Conservation (phyloP, 2,329 filamentous ascomycete species). For the Cladosporium colombiae region DNA sequence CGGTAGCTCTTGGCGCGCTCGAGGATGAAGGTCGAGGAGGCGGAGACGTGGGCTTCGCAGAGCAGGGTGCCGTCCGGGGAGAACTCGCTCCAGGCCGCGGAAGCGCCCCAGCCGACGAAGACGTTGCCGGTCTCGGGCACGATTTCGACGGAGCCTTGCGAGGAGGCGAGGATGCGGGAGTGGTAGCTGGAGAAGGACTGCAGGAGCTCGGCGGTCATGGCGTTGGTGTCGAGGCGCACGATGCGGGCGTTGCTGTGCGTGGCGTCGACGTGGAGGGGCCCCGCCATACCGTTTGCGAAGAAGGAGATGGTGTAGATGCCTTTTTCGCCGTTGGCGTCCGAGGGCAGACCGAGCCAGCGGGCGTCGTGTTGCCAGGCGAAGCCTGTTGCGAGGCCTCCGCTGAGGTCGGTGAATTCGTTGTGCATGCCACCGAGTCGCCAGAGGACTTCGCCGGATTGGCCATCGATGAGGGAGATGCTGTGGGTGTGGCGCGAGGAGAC, state of each 20-base stretch:
- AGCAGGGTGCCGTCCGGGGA: slow-evolving; percentile 42
- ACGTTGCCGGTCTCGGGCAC: slow-evolving; percentile 43
- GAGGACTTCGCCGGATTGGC: slow-evolving; percentile 46
- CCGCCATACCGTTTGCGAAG: slow-evolving; percentile 55
- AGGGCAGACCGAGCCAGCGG: slow-evolving; percentile 39
- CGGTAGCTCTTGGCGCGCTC: slow-evolving; percentile 42
- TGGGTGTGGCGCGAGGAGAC: slow-evolving; percentile 49
- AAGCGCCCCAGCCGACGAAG: slow-evolving; percentile 60
- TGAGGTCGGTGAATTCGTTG: slow-evolving; percentile 46
- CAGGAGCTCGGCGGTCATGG: slow-evolving; percentile 48
- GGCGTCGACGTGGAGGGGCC: slow-evolving; percentile 42
- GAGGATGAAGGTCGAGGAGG: slow-evolving; percentile 31
- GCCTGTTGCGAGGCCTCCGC: slow-evolving; percentile 46
- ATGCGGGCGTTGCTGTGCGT: slow-evolving; percentile 44
- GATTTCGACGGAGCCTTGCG: slow-evolving; percentile 55
- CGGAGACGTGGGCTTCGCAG: slow-evolving; percentile 45
- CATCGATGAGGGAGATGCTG: slow-evolving; percentile 48
- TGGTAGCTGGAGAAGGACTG: slow-evolving; percentile 46
- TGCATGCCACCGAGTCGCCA: slow-evolving; percentile 55
- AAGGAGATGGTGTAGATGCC: slow-evolving; percentile 31
- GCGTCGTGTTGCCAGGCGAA: slow-evolving; percentile 58
- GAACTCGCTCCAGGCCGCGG: slow-evolving; percentile 53
- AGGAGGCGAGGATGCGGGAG: slow-evolving; percentile 46
- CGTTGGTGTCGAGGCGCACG: slow-evolving; percentile 38
- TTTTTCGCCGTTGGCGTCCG: slow-evolving; percentile 31